phyloP scores from a whole-genome alignment of 148 eudicot species.

The Rhododendron henanense region DNA sequence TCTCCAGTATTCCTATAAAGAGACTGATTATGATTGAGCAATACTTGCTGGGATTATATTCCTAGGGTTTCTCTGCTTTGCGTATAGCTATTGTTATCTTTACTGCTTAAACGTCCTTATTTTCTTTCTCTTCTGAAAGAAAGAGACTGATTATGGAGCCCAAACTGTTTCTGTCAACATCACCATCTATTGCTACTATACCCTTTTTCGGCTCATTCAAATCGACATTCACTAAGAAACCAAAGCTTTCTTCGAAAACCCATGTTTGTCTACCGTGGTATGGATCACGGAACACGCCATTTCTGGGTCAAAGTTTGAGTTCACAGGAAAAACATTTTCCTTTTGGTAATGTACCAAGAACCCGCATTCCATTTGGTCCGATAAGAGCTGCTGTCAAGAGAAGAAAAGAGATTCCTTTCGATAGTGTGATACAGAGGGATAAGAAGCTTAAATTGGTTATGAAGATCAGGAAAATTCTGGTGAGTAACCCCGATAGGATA shows the following conservation, averaged over 20 bases:
- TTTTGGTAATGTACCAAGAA: slow-evolving; percentile 31
- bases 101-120: background rate
- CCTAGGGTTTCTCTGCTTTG: background rate
- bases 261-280: slow-evolving; percentile 19
- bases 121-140: background rate
- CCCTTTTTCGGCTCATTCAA: slow-evolving; percentile 54
- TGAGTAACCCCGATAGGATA: slow-evolving; percentile 61
- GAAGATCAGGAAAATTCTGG: slow-evolving; percentile 73
- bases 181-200: slow-evolving; percentile 32
- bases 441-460: slow-evolving; percentile 87
- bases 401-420: slow-evolving; percentile 85
- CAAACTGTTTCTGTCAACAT: slow-evolving; percentile 31
- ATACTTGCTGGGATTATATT: background rate
- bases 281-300: slow-evolving; percentile 30
- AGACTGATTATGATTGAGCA: slow-evolving; percentile 28
- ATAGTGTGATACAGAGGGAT: slow-evolving; percentile 89
- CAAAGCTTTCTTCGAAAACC: slow-evolving; percentile 21
- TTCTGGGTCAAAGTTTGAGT: slow-evolving; percentile 45
- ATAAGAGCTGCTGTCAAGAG: slow-evolving; percentile 79
- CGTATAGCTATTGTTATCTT: background rate
- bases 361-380: slow-evolving; percentile 39
- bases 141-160: slow-evolving; percentile 43
- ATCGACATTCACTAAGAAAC: slow-evolving; percentile 29
- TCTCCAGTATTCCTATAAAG: background rate
- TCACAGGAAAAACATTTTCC: slow-evolving; percentile 23